Conservation (phyloP, 345 rosid genomes). For the Salix caprea region DNA sequence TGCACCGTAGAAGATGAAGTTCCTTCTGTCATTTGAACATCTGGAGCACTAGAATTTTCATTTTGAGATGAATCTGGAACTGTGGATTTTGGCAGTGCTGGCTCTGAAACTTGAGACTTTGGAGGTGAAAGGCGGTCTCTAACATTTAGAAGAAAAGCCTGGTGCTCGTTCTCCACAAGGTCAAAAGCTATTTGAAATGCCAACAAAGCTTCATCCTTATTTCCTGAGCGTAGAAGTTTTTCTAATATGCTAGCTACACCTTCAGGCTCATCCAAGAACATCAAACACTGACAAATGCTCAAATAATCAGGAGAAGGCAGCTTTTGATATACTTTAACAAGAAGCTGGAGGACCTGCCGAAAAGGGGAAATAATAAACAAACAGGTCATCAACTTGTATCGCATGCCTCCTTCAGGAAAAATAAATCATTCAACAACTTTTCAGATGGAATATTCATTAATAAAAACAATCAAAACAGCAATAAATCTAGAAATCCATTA, state of each 20-base stretch:
- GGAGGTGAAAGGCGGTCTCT: conserved; percentile 75
- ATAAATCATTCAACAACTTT: not conserved
- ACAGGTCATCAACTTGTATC: not conserved
- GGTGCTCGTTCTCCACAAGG: conserved; percentile 97
- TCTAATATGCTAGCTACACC: conserved; percentile 80
- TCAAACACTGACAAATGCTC: conserved; percentile 95
- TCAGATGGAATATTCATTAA: not conserved
- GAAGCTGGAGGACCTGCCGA: conserved; percentile 79
- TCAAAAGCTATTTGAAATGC: conserved; percentile 95
- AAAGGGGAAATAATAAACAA: not conserved
- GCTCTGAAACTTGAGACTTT: conserved; percentile 50
- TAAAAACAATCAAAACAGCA: not conserved
- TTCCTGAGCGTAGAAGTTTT: conserved; percentile 82
- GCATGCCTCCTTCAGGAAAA: not conserved
- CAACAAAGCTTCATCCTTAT: conserved; percentile 78
- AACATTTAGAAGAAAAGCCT: conserved; percentile 92
- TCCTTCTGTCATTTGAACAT: conserved; percentile 83
- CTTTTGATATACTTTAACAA: conserved; percentile 80
- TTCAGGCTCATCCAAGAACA: conserved; percentile 94
- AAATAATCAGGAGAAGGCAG: conserved; percentile 90
- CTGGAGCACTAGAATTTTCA: conserved; percentile 49
- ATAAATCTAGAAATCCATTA: not conserved
- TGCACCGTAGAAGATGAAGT: conserved; percentile 38
- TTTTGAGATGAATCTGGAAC: conserved; percentile 44
- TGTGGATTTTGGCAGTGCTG: conserved; percentile 43